Evolutionary conservation across 164 flowering plant genomes (phyloP).

Genomic region (Stephania yunnanensis): DNA sequence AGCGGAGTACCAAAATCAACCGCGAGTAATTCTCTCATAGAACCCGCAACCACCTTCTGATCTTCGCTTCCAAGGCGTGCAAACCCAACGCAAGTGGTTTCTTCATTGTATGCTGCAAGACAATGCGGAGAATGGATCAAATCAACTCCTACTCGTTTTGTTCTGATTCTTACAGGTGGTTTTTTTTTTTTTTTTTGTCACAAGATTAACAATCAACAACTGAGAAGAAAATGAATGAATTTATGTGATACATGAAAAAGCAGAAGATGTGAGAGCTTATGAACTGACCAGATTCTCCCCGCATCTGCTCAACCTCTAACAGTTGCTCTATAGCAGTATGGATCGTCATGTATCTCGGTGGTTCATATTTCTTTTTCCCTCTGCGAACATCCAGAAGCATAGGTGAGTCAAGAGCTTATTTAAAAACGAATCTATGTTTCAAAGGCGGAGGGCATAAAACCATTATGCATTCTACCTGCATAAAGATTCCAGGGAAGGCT

Average conservation of each 20-base stretch:
- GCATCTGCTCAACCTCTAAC: slow-evolving; percentile 61
- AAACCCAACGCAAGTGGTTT: slow-evolving; percentile 74
- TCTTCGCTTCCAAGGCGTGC: slow-evolving; percentile 87
- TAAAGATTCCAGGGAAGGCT: slow-evolving; percentile 79
- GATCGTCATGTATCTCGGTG: slow-evolving; percentile 83
- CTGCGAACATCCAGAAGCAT: slow-evolving; percentile 27
- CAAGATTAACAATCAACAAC: neutral
- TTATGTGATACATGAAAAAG: neutral
- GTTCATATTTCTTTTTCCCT: slow-evolving; percentile 81
- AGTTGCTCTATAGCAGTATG: slow-evolving; percentile 91
- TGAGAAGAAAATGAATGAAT: neutral
- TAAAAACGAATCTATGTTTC: neutral
- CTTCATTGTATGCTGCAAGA: slow-evolving; percentile 58
- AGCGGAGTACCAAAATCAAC: slow-evolving; percentile 85
- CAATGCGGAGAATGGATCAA: neutral
- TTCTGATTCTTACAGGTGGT: neutral
- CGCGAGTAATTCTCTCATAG: slow-evolving; percentile 57
- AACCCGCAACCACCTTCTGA: slow-evolving; percentile 70
- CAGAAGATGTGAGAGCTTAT: neutral
- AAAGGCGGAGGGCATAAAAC: neutral
- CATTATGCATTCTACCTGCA: slow-evolving; percentile 37
- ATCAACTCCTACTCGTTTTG: neutral
- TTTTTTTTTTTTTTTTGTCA: neutral
- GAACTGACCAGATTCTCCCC: slow-evolving; percentile 54
- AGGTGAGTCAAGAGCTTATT: neutral